Evolutionary conservation across 2,329 filamentous ascomycete genomes (phyloP).

Genomic region (Diaporthe humulicola): DNA sequence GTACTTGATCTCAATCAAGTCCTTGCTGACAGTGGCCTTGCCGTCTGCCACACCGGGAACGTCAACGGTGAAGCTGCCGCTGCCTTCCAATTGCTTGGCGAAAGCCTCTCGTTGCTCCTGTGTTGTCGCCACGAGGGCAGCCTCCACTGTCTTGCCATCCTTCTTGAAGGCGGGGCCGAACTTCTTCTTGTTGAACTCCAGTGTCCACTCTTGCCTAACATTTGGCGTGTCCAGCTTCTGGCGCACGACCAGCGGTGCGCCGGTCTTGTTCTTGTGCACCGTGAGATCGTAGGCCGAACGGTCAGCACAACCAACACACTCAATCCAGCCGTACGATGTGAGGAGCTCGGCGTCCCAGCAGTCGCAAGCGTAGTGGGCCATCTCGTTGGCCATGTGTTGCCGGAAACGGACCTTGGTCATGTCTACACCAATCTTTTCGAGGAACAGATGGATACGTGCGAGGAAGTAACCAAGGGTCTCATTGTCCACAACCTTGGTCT

Average conservation of each 20-base stretch:
- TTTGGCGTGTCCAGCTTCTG: slow-evolving; percentile 84
- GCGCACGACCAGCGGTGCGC: slow-evolving; percentile 85
- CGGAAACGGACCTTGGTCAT: slow-evolving; percentile 91
- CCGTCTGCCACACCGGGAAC: slow-evolving; percentile 77
- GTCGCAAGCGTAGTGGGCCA: slow-evolving; percentile 93
- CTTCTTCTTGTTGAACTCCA: slow-evolving; percentile 93
- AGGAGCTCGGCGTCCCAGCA: slow-evolving; percentile 98
- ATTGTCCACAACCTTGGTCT: slow-evolving; percentile 88
- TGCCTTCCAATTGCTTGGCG: slow-evolving; percentile 77
- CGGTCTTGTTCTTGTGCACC: slow-evolving; percentile 94
- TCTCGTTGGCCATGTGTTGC: slow-evolving; percentile 88
- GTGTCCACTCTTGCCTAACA: slow-evolving; percentile 86
- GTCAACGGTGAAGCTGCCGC: slow-evolving; percentile 82
- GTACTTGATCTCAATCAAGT: slow-evolving; percentile 87
- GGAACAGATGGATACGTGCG: slow-evolving; percentile 91
- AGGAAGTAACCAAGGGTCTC: slow-evolving; percentile 99
- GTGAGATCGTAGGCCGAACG: slow-evolving; percentile 94
- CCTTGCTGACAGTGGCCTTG: slow-evolving; percentile 83
- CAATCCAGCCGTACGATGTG: slow-evolving; percentile 96
- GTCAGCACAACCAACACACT: slow-evolving; percentile 97
- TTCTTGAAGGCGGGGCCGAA: slow-evolving; percentile 97
- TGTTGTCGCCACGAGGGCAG: slow-evolving; percentile 75
- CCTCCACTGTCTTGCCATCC: slow-evolving; percentile 87
- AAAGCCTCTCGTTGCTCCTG: slow-evolving; percentile 88
- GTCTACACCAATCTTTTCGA: slow-evolving; percentile 90